phyloP scores from a whole-genome alignment of 805 yeast species.

The Candida taoyuanica region DNA sequence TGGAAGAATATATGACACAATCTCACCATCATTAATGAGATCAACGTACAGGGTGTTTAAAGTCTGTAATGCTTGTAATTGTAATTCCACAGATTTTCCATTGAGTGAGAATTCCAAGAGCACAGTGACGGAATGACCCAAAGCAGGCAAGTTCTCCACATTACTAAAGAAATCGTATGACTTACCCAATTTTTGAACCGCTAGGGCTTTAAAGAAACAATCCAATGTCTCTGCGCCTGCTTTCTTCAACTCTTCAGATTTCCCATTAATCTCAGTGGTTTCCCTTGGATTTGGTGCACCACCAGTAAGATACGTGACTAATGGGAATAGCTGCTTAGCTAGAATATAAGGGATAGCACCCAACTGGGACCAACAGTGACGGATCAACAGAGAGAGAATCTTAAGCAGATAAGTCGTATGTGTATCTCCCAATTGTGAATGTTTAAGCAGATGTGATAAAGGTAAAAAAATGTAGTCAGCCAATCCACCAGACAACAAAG shows the following conservation, averaged over 20 bases:
- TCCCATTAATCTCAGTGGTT: constrained; percentile 19
- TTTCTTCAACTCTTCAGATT: constrained; percentile 33
- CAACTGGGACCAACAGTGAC: constrained; percentile 41
- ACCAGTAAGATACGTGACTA: constrained; percentile 44
- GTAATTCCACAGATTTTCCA: constrained; percentile 28
- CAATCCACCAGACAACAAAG: constrained; percentile 33
- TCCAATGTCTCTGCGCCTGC: constrained; percentile 33
- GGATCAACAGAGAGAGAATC: constrained; percentile 41
- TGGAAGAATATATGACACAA: constrained; percentile 45
- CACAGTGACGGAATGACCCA: constrained; percentile 46
- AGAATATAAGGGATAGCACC: constrained; percentile 35
- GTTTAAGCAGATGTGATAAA: constrained; percentile 46
- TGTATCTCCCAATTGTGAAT: constrained; percentile 40
- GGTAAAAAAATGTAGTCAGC: constrained; percentile 66
- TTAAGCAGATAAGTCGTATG: constrained; percentile 42
- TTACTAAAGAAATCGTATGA: constrained; percentile 28
- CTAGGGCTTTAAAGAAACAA: constrained; percentile 30
- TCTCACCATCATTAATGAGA: constrained; percentile 42
- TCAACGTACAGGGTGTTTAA: constrained; percentile 32
- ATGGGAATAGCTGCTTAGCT: constrained; percentile 42
- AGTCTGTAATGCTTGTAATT: constrained; percentile 31
- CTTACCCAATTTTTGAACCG: constrained; percentile 18
- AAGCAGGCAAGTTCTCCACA: constrained; percentile 35
- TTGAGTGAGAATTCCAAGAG: constrained; percentile 33
- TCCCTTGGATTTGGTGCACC: constrained; percentile 36